Percentiles rank a stretch among this genome's conserved stretches.
These are phyloP conservation scores for Talaromyces trachyspermus DNA, from an alignment of 495 filamentous ascomycete genomes.

Conservation along the genomic window DNA sequence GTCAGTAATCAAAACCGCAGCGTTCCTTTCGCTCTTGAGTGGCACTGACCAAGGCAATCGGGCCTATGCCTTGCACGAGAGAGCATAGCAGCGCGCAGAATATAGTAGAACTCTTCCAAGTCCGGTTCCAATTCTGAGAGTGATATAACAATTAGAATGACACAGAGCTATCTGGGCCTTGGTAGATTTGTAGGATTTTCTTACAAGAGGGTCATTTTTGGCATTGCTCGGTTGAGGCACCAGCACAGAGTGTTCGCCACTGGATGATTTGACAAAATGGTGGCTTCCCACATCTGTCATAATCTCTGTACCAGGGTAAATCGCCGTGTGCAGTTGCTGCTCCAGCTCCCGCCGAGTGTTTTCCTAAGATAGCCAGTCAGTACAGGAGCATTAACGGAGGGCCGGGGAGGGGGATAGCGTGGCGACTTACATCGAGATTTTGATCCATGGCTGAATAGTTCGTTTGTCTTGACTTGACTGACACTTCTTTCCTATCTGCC, in stretches of 20 bases:
- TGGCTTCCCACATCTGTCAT: slow-evolving; percentile 53
- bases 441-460: not conserved
- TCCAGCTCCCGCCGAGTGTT: slow-evolving; percentile 16
- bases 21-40: not conserved
- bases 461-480: not conserved
- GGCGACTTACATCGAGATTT: not conserved
- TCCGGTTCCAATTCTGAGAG: slow-evolving; percentile 32
- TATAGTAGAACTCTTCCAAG: slow-evolving; percentile 21
- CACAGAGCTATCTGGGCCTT: not conserved
- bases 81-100: not conserved
- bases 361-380: not conserved
- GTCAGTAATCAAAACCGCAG: not conserved
- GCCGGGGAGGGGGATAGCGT: not conserved
- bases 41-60: slow-evolving; percentile 24
- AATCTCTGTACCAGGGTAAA: slow-evolving; percentile 56
- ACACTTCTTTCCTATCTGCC: not conserved
- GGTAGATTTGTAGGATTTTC: not conserved
- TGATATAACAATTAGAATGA: not conserved
- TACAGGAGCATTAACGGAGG: not conserved
- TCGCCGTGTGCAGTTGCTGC: slow-evolving; percentile 44
- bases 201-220: slow-evolving; percentile 38
- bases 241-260: slow-evolving; percentile 35
- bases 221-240: slow-evolving; percentile 46
- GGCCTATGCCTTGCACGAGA: slow-evolving; percentile 1
- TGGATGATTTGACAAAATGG: slow-evolving; percentile 50